Evolutionary conservation across 2,329 filamentous ascomycete species (phyloP).

Genomic region (Talaromyces sp.): DNA sequence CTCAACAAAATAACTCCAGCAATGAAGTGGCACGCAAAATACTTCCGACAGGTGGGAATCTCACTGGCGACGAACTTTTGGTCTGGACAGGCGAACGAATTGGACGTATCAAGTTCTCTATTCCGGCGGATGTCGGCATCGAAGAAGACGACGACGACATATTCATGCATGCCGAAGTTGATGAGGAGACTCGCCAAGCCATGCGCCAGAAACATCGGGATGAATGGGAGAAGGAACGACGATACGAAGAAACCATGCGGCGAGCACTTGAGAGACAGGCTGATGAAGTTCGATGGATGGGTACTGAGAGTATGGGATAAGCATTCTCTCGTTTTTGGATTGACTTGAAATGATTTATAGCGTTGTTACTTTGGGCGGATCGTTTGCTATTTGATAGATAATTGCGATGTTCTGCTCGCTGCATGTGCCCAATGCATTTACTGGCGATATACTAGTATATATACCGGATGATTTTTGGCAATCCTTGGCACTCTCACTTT

Average conservation of each 20-base stretch:
- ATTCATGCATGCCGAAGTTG: slow-evolving; percentile 32
- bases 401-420: no score
- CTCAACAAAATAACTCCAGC: slow-evolving; percentile 47
- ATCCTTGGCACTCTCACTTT: no score
- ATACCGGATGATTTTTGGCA: no score
- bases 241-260: slow-evolving; percentile 74
- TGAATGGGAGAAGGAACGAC: slow-evolving; percentile 40
- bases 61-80: slow-evolving; percentile 67
- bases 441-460: no score
- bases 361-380: background rate
- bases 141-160: slow-evolving; percentile 41
- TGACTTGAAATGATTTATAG: background rate
- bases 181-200: slow-evolving; percentile 31
- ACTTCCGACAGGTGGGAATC: slow-evolving; percentile 58
- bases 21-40: slow-evolving; percentile 79
- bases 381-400: background rate
- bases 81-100: slow-evolving; percentile 88
- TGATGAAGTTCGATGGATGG: slow-evolving; percentile 75
- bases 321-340: background rate
- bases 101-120: slow-evolving; percentile 69
- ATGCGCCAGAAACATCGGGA: slow-evolving; percentile 36
- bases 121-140: slow-evolving; percentile 36
- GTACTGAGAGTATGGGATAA: slow-evolving; percentile 44
- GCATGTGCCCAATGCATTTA: background rate
- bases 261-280: slow-evolving; percentile 75